Conservation (phyloP, 306 rosid genomes). For the Dalbergia oliveri region DNA sequence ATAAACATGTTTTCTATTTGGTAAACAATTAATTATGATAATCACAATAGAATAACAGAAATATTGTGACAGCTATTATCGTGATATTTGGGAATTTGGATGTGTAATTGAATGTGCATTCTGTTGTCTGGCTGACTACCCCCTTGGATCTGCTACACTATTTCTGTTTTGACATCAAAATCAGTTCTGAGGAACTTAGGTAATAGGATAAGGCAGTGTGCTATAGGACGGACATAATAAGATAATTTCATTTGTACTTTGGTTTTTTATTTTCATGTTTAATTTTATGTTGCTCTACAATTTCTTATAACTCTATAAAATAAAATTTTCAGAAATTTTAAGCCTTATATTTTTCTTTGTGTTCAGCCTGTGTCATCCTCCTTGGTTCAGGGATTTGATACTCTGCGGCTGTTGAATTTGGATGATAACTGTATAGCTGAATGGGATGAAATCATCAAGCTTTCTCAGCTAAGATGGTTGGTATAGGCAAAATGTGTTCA, state of each 20-base stretch:
- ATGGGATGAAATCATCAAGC: constrained; percentile 87
- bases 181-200: constrained; percentile 6
- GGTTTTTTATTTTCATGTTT: constrained; percentile 24
- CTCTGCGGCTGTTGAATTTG: constrained; percentile 87
- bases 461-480: constrained; percentile 82
- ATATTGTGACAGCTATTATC: constrained; percentile 6
- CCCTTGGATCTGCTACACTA: constrained; percentile 27
- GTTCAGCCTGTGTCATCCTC: constrained; percentile 73
- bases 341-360: constrained; percentile 45
- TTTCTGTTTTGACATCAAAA: constrained; percentile 31
- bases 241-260: constrained; percentile 1
- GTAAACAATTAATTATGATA: not conserved
- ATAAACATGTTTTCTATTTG: not conserved
- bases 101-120: constrained; percentile 36
- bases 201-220: constrained; percentile 10
- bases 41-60: not conserved
- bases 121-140: constrained; percentile 33
- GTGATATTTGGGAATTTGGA: constrained; percentile 11
- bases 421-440: constrained; percentile 82
- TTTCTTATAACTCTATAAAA: constrained; percentile 20
- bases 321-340: constrained; percentile 30
- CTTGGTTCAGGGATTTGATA: constrained; percentile 81
- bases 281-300: constrained; percentile 8
- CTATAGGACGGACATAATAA: constrained; percentile 13
- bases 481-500: constrained; percentile 31